These are phyloP conservation scores for Cunninghamia lanceolata DNA, from an alignment of 75 land plant genomes.

Conservation along the genomic window DNA sequence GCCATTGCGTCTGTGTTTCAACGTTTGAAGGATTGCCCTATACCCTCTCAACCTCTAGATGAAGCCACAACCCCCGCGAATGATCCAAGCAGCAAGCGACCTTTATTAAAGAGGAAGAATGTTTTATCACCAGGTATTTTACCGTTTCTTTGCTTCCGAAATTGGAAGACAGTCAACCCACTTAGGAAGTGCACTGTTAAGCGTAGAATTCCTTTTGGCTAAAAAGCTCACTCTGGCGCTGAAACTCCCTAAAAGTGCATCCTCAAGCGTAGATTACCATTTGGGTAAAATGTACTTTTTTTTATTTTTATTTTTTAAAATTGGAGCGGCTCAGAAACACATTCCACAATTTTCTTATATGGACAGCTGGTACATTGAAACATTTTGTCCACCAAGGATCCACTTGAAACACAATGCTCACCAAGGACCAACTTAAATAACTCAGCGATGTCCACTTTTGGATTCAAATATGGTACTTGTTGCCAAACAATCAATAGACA, in stretches of 20 bases:
- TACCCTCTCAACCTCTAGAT: neutral
- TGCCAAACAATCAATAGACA: no score
- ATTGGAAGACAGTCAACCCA: neutral
- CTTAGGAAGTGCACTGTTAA: neutral
- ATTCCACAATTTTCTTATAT: no score
- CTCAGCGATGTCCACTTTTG: no score
- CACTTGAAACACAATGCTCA: no score
- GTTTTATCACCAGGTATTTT: neutral
- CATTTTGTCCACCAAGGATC: no score
- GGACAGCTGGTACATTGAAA: no score
- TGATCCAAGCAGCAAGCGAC: neutral
- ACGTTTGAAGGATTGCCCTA: neutral
- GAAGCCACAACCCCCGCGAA: neutral
- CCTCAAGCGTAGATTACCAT: neutral
- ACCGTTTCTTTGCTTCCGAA: neutral
- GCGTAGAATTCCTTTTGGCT: neutral
- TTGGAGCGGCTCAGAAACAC: no score
- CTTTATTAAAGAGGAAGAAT: conserved; percentile 8
- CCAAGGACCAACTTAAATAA: no score
- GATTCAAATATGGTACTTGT: no score
- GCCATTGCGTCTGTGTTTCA: conserved; percentile 3
- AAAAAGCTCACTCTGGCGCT: neutral
- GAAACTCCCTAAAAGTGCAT: neutral
- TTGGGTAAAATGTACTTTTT: neutral
- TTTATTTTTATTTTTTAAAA: no score